These are phyloP conservation scores for Secale cereale DNA, from an alignment of 176 grass and related monocot species.

Conservation along the genomic window DNA sequence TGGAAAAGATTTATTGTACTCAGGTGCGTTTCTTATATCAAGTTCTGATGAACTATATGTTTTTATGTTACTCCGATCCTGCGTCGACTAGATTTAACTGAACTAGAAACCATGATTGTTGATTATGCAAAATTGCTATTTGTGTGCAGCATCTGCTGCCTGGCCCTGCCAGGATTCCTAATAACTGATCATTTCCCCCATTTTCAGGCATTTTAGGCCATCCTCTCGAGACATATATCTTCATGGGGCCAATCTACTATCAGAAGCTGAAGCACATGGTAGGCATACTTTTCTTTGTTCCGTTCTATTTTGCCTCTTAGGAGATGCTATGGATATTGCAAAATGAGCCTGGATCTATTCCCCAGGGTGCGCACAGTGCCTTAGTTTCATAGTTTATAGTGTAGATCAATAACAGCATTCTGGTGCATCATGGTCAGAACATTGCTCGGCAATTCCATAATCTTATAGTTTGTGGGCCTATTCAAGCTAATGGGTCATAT, in stretches of 20 bases:
- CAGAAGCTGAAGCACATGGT: slow-evolving; percentile 99
- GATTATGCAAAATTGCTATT: too few relatives aligned
- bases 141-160: background rate
- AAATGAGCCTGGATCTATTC: background rate
- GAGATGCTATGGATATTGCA: too few relatives aligned
- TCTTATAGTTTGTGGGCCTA: background rate
- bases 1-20: slow-evolving; percentile 92
- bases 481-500: background rate
- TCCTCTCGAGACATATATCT: slow-evolving; percentile 83
- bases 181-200: background rate
- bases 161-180: background rate
- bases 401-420: background rate
- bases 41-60: background rate
- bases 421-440: background rate
- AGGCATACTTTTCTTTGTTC: slow-evolving; percentile 8
- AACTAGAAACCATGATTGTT: too few relatives aligned
- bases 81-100: too few relatives aligned
- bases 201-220: slow-evolving; percentile 75
- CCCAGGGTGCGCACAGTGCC: background rate
- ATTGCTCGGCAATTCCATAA: background rate
- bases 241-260: slow-evolving; percentile 97
- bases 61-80: background rate
- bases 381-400: background rate
- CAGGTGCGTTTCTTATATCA: slow-evolving; percentile 38
- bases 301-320: background rate